Evolutionary conservation across 139 green algal species (phyloP).

Genomic region (Zygnema circumcarinatum): DNA sequence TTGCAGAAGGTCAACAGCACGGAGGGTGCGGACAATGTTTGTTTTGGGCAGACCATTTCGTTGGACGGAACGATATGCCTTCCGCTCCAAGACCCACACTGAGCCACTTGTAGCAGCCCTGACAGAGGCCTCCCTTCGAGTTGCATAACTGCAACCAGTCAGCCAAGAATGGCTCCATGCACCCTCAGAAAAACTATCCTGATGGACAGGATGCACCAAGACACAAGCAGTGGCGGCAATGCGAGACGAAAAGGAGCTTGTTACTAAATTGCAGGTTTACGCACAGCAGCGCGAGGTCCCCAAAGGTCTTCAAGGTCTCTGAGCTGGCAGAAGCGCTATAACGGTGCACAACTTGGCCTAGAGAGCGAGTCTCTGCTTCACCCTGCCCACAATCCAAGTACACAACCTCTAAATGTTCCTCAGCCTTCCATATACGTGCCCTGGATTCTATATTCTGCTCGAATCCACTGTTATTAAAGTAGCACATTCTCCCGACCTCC

Average conservation of each 20-base stretch:
- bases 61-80: slow-evolving; percentile 64
- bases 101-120: slow-evolving; percentile 67
- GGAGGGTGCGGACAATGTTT: slow-evolving; percentile 60
- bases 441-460: no score
- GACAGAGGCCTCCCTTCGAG: slow-evolving; percentile 82
- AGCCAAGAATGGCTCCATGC: neutral
- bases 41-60: neutral
- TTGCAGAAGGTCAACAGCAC: slow-evolving; percentile 51
- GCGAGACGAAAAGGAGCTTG: neutral
- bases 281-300: slow-evolving; percentile 87
- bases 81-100: slow-evolving; percentile 73
- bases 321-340: slow-evolving; percentile 30
- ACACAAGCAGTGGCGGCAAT: no score
- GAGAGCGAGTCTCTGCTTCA: neutral
- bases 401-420: neutral
- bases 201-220: neutral
- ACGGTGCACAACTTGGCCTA: slow-evolving; percentile 47
- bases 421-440: neutral
- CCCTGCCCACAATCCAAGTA: slow-evolving; percentile 1
- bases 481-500: no score
- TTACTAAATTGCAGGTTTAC: neutral
- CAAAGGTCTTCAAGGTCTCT: slow-evolving; percentile 72
- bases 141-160: slow-evolving; percentile 62
- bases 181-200: neutral
- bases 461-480: no score